Evolutionary conservation across 2,329 filamentous ascomycete genomes (phyloP), one percentile per base, ranked within the genome.

Genomic region (Xylariaceae sp.): DNA sequence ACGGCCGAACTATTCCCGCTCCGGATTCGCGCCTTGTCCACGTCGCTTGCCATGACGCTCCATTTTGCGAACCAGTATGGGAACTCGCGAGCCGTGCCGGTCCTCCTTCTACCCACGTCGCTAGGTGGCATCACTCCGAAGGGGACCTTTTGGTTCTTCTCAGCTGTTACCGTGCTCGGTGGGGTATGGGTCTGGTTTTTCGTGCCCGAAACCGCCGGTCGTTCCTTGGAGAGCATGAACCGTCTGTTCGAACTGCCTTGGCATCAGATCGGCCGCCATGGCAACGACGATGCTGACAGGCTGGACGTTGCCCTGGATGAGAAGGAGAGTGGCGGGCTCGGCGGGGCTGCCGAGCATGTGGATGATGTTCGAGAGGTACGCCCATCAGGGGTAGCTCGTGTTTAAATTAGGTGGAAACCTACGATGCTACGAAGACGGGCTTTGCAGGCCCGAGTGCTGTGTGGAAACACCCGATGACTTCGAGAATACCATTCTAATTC

Each of bases 41-140:
- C 81, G 0, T 83, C 78, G 0, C 70, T 84, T 55, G 78, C 81
- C 32, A 88, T 88, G 85, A 84, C 78, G 0, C 73, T 88, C 43
- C 84, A 89, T 61, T 88, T 88, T 55, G 80, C 74, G 43, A 86
- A 86, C 60, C 83, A 88, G 61, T 88, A 86, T 56, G 85, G 83
- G 17, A 88, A 85, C 65, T 73, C 78, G 1, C 80, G 85, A 24
- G 83, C 85, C 0, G 80, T 88, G 0, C 85, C 84, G 1, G 76
- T 78, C 48, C 86, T 88, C 83, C 74, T 89, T 31, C 68, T 88
- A 1, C 48, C 64, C 0, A 43, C 45, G 0, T 13, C 44, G 1
- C 23, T 65, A 1, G 72, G 72, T 2, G 74, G 74, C 2, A 71
- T 78, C 44, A 67, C 60, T 9, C 69, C 71, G 26, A 76, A 72